phyloP scores from a whole-genome alignment of 257 asterid genomes.

The Solanum pinnatisectum region DNA sequence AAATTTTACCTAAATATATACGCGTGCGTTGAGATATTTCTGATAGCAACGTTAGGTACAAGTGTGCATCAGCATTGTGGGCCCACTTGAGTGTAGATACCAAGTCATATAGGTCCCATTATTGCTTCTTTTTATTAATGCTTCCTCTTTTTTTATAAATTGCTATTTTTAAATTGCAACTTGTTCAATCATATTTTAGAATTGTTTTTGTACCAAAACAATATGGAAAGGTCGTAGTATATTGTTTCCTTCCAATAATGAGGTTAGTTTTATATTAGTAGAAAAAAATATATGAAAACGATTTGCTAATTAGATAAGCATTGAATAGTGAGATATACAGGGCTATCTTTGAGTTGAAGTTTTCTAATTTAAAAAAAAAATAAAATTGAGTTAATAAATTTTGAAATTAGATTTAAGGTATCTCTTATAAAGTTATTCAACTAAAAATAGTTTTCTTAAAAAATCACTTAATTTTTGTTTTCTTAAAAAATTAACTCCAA shows the following conservation, averaged over 20 bases:
- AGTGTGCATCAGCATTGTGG: slow-evolving; percentile 1
- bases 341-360: neutral
- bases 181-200: neutral
- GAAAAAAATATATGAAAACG: neutral
- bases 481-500: no score
- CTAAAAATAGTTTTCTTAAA: no score
- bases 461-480: no score
- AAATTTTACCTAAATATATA: no score
- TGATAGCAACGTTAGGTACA: neutral
- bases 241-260: neutral
- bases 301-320: neutral
- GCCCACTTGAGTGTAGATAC: neutral
- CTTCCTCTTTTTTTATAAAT: neutral
- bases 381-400: no score
- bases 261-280: neutral
- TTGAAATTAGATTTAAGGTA: neutral
- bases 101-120: slow-evolving; percentile 23
- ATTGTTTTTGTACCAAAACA: neutral
- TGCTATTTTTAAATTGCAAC: neutral
- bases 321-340: neutral
- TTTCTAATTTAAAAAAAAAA: no score
- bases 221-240: neutral
- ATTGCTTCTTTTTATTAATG: neutral
- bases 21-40: neutral
- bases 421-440: no score